Evolutionary conservation across 2,329 filamentous ascomycete species (phyloP).

Genomic region (Lojkania enalia): DNA sequence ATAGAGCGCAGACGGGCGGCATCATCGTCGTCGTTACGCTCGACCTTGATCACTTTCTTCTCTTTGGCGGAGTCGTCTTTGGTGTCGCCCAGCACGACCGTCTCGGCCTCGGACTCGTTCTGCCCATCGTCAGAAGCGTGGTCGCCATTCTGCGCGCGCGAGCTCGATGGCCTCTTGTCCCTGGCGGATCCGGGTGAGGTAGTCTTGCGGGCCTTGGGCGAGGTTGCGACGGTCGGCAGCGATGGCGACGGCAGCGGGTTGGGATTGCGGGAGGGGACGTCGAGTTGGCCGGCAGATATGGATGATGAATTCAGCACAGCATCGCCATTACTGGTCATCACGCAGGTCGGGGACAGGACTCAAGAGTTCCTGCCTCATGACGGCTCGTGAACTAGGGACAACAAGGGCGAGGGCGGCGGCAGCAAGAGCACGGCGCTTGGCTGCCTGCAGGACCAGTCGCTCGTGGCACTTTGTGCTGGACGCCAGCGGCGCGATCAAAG

Average conservation of each 20-base stretch:
- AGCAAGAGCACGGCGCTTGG: constrained; percentile 28
- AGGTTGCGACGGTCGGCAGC: constrained; percentile 8
- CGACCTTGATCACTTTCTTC: constrained; percentile 46
- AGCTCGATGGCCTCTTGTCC: constrained; percentile 12
- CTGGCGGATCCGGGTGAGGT: constrained; percentile 24
- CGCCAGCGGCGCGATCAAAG: constrained; percentile 1
- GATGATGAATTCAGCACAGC: constrained; percentile 36
- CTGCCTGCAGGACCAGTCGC: constrained; percentile 15
- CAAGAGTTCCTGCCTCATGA: constrained; percentile 45
- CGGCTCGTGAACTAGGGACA: constrained; percentile 31
- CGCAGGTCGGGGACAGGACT: constrained; percentile 43
- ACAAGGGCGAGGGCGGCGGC: constrained; percentile 12
- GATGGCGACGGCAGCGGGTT: constrained; percentile 16
- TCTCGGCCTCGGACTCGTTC: constrained; percentile 55
- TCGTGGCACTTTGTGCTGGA: constrained; percentile 8
- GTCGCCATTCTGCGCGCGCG: constrained; percentile 29
- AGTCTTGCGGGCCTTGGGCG: constrained; percentile 16
- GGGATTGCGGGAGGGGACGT: constrained; percentile 18
- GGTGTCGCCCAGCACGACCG: constrained; percentile 49
- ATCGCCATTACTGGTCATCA: constrained; percentile 47
- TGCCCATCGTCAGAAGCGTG: constrained; percentile 38
- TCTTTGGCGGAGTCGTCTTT: constrained; percentile 46
- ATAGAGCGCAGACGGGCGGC: constrained; percentile 27
- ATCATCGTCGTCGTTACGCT: constrained; percentile 39
- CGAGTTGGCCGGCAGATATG: constrained; percentile 12